A percentile compares a stretch with the other conserved stretches of the same genome.
Conservation (phyloP, 129 eudicot species). For the Flaveria linearis region DNA sequence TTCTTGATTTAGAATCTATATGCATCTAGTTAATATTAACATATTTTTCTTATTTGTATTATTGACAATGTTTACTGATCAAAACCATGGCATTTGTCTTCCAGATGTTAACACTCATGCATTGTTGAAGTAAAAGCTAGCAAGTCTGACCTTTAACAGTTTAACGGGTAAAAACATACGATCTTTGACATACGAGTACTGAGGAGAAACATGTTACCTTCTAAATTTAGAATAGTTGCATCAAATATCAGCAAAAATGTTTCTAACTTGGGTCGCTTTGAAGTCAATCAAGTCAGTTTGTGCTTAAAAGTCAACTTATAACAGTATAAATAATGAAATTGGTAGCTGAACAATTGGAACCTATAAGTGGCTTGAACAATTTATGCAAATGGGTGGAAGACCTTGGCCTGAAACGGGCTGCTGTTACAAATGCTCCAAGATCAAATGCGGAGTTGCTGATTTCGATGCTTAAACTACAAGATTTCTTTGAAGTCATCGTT, state of each 20-base stretch:
- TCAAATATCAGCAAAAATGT: not conserved
- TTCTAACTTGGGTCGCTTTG: not conserved
- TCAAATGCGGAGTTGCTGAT: slow-evolving; percentile 73
- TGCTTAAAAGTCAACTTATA: not conserved
- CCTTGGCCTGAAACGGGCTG: slow-evolving; percentile 80
- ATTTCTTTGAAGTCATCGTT: slow-evolving; percentile 59
- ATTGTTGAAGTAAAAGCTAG: not conserved
- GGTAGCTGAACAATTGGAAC: slow-evolving; percentile 63
- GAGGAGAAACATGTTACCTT: not conserved
- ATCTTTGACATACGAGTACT: slow-evolving; percentile 10
- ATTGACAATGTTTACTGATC: not conserved
- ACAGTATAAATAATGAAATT: slow-evolving; percentile 44
- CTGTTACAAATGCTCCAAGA: slow-evolving; percentile 94
- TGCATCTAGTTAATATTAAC: slow-evolving; percentile 1
- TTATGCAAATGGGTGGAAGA: slow-evolving; percentile 82
- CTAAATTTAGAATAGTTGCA: not conserved
- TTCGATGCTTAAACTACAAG: slow-evolving; percentile 59
- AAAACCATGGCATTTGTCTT: not conserved
- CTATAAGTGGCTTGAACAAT: slow-evolving; percentile 62
- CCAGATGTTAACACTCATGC: too few relatives aligned
- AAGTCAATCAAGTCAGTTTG: slow-evolving; percentile 6
- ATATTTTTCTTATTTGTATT: not conserved
- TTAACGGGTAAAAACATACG: not conserved
- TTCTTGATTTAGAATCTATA: not conserved
- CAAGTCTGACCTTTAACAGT: not conserved